Evolutionary conservation across 2,329 filamentous ascomycete species (phyloP), one percentile per base, ranked within the genome.

Genomic region (Talaromyces sp.): DNA sequence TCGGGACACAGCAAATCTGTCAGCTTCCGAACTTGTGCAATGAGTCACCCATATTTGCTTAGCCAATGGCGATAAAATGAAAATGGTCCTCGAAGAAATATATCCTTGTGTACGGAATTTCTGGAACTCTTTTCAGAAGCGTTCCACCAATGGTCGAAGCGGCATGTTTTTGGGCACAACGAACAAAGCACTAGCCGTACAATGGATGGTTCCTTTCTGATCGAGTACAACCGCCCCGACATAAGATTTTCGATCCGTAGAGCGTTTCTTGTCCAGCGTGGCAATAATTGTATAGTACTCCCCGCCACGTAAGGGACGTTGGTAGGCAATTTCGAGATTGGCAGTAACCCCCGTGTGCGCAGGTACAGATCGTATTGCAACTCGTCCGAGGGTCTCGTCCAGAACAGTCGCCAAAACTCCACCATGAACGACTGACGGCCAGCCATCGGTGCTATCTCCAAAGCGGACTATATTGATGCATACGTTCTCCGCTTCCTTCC

Each of bases 401-500:
- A 93, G 77, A 3, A 91, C 75, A 0, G 88, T 92, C 7, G 88
- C 89, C 58, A 91, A 82, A 6, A 84, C 81, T 15, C 91, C 91
- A 64, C 91, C 91, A 78, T 94, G 91, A 61, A 88, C 86, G 47
- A 91, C 81, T 13, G 85, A 84, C 1, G 90, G 90, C 89, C 89
- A 93, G 3, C 91, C 90, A 58, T 84, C 81, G 22, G 89, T 73
- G 1, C 81, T 85, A n/a, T 81, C 75, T 6, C 91, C 91, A 63
- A 93, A 83, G 80, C 84, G 90, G 4, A 93, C 80, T n/a, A 93
- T 82, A 59, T 83, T 85, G 11, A 89, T 78, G 38, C 87, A 75
- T 70, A 87, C 85, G 69, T 86, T 83, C 6, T 87, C 85, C 34
- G 76, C 75, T 3, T 79, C 72, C 73, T 91, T 86, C 81, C 84